These are phyloP conservation scores for Musa troglodytarum DNA, from an alignment of 176 grass and related monocot genomes.

Conservation along the genomic window DNA sequence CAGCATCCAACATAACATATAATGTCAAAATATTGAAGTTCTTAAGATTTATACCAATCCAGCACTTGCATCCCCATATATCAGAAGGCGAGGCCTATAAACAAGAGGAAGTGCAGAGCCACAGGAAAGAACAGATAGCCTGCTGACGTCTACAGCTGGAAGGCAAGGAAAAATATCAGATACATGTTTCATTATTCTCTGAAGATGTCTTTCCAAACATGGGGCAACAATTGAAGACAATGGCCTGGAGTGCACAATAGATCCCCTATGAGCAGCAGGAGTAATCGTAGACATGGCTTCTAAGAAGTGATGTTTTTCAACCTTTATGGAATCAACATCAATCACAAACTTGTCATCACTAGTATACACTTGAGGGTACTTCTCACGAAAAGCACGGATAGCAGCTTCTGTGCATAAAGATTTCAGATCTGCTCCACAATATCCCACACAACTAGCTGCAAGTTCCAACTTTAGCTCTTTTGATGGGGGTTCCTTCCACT, in stretches of 20 bases:
- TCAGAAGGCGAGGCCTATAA: conserved; percentile 88
- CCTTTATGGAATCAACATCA: conserved; percentile 77
- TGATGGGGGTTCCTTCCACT: conserved; percentile 86
- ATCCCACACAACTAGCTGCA: conserved; percentile 92
- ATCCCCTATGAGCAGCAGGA: conserved; percentile 86
- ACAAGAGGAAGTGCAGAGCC: conserved; percentile 83
- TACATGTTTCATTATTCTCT: conserved; percentile 72
- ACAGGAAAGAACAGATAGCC: conserved; percentile 53
- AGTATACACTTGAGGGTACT: conserved; percentile 98
- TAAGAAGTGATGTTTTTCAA: conserved; percentile 90
- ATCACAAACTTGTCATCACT: conserved; percentile 99
- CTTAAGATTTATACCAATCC: conserved; percentile 59
- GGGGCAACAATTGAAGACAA: conserved; percentile 68
- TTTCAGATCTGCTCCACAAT: conserved; percentile 98
- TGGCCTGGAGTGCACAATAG: conserved; percentile 83
- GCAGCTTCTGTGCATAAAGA: conserved; percentile 97
- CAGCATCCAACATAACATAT: neutral
- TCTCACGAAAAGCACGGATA: conserved; percentile 91
- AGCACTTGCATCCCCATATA: conserved; percentile 68
- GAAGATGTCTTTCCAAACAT: conserved; percentile 75
- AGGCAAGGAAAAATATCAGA: conserved; percentile 81
- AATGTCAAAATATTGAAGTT: conserved; percentile 15
- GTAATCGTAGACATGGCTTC: conserved; percentile 99
- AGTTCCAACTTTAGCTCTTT: conserved; percentile 86
- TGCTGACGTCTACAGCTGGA: conserved; percentile 53